A percentile compares a stretch with the other conserved stretches of the same genome.
Conservation (phyloP, 1,139 yeast genomes). For the Yamadazyma pseudoaaseri region DNA sequence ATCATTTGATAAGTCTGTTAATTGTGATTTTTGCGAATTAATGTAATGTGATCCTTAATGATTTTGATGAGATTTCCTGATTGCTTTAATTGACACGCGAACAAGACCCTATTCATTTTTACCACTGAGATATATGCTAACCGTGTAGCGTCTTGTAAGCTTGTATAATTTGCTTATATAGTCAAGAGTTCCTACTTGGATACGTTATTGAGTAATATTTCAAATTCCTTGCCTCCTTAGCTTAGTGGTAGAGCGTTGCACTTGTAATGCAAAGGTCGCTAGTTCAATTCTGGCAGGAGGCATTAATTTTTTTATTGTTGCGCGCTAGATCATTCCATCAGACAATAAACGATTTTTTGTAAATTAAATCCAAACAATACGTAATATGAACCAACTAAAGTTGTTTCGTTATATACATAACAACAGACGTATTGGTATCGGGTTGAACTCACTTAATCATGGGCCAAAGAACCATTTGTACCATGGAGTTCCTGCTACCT, state of each 20-base stretch:
- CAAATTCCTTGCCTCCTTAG: constrained; percentile 69
- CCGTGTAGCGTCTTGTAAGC: too few species aligned
- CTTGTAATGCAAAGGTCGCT: constrained; percentile 95
- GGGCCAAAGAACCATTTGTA: background rate
- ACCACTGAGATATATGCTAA: too few species aligned
- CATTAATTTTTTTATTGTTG: constrained; percentile 32
- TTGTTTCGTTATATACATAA: constrained; percentile 6
- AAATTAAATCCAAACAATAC: constrained; percentile 1
- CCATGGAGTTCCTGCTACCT: background rate
- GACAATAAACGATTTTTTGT: constrained; percentile 1
- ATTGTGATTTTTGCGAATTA: too few species aligned
- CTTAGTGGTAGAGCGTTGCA: constrained; percentile 97
- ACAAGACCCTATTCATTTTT: too few species aligned
- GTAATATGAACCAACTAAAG: constrained; percentile 7
- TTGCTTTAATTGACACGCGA: too few species aligned
- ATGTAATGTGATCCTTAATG: too few species aligned
- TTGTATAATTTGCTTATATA: too few species aligned
- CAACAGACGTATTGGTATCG: constrained; percentile 6
- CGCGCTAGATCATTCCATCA: background rate
- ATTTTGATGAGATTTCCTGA: too few species aligned
- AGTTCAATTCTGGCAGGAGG: constrained; percentile 94
- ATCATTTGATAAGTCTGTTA: too few species aligned
- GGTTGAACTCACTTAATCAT: background rate
- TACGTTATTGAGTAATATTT: too few species aligned
- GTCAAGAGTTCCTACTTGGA: too few species aligned